Conservation (phyloP, 108 stramenopile genomes). For the Skeletonema tropicum region DNA sequence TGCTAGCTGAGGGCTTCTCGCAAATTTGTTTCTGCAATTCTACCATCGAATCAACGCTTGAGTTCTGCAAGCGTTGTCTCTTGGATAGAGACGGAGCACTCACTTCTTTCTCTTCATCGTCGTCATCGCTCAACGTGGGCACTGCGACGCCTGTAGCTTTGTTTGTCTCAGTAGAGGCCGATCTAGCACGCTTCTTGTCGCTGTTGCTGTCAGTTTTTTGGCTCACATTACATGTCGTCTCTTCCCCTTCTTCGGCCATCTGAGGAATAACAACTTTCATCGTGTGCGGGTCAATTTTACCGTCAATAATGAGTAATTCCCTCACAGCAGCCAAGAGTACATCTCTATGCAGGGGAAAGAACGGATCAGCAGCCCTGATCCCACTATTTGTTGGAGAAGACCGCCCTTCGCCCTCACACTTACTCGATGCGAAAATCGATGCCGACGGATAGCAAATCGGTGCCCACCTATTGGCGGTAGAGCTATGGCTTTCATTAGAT, state of each 20-base stretch:
- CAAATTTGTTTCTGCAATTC: not conserved
- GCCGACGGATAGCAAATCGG: constrained; percentile 45
- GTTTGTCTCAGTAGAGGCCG: not conserved
- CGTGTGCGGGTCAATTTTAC: constrained; percentile 37
- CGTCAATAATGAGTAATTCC: constrained; percentile 52
- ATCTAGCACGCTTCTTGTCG: constrained; percentile 4
- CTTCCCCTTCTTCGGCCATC: not conserved
- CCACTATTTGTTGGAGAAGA: not conserved
- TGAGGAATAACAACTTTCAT: constrained; percentile 22
- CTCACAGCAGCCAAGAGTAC: constrained; percentile 49
- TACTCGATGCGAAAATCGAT: constrained; percentile 18
- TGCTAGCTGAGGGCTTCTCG: not conserved
- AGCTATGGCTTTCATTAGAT: not conserved
- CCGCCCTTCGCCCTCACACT: not conserved
- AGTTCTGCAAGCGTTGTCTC: constrained; percentile 4
- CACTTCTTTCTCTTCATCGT: not conserved
- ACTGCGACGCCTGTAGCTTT: not conserved
- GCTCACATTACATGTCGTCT: not conserved
- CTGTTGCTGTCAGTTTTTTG: not conserved
- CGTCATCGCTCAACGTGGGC: constrained; percentile 8
- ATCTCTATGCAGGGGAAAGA: constrained; percentile 54
- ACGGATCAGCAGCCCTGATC: constrained; percentile 28
- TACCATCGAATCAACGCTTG: constrained; percentile 19
- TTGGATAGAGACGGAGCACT: not conserved
- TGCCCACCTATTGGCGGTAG: constrained; percentile 16